Percentiles rank a stretch among this genome's conserved stretches.
These are phyloP conservation scores for Aspergillus thermomutatus DNA, from an alignment of 2,329 filamentous ascomycete genomes.

Conservation along the genomic window DNA sequence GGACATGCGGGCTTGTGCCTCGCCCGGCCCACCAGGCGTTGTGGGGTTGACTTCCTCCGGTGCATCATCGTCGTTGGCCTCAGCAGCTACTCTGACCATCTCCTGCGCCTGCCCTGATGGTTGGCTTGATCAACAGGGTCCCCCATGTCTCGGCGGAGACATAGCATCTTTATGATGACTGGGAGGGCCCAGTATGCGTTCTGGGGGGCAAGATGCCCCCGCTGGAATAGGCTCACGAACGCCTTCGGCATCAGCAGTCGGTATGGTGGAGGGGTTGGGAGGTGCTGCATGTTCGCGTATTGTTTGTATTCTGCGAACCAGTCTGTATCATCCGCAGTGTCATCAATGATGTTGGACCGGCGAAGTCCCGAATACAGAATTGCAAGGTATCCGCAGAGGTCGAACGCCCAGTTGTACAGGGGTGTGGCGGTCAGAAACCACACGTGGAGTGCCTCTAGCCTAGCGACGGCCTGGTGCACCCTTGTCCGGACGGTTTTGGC, in stretches of 20 bases:
- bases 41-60: no score
- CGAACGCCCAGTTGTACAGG: background rate
- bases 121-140: no score
- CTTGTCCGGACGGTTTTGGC: background rate
- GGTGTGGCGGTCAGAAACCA: background rate
- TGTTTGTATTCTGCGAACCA: background rate
- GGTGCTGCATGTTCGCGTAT: background rate
- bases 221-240: background rate
- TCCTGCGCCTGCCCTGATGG: no score
- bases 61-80: no score
- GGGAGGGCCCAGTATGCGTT: no score
- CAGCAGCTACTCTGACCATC: no score
- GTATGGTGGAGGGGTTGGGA: background rate
- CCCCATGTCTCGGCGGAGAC: no score
- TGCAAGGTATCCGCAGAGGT: background rate
- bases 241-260: background rate
- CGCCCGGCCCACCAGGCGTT: no score
- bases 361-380: background rate
- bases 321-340: background rate
- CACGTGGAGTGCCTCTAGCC: background rate
- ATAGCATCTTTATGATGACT: no score
- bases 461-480: background rate
- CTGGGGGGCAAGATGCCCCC: background rate
- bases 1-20: no score
- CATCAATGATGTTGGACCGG: background rate